These are phyloP conservation scores for Beauveria brongniartii DNA, from an alignment of 2,329 filamentous ascomycete genomes.

Conservation along the genomic window DNA sequence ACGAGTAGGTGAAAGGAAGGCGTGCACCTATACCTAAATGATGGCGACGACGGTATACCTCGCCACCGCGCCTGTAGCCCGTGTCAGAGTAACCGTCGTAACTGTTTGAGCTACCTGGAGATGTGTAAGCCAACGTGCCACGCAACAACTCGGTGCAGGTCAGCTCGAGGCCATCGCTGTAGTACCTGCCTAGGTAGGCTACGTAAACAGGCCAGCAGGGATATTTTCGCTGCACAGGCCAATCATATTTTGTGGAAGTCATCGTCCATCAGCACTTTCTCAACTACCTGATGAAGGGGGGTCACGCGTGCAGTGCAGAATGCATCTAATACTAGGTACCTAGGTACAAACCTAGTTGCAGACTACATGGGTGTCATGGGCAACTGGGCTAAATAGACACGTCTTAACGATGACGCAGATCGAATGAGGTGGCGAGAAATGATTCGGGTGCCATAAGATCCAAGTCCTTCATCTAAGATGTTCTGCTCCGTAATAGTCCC, in stretches of 20 bases:
- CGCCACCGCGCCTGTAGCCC: neutral
- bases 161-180: neutral
- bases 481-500: no score
- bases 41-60: constrained; percentile 4
- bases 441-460: neutral
- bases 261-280: no score
- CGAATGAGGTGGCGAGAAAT: neutral
- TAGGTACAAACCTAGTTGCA: no score
- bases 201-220: no score
- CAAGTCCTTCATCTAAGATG: neutral
- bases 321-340: no score
- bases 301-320: no score
- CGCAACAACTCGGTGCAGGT: neutral
- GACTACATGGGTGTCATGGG: no score
- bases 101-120: neutral
- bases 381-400: neutral
- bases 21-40: constrained; percentile 3
- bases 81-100: neutral
- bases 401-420: neutral
- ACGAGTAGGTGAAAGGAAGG: constrained; percentile 16
- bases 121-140: neutral
- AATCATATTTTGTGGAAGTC: no score
- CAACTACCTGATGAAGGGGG: no score
- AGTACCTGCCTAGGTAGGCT: no score
- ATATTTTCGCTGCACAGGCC: no score